Conservation (phyloP, 371 early-diverging fungal genomes). For the Haplosporangium sp. region DNA sequence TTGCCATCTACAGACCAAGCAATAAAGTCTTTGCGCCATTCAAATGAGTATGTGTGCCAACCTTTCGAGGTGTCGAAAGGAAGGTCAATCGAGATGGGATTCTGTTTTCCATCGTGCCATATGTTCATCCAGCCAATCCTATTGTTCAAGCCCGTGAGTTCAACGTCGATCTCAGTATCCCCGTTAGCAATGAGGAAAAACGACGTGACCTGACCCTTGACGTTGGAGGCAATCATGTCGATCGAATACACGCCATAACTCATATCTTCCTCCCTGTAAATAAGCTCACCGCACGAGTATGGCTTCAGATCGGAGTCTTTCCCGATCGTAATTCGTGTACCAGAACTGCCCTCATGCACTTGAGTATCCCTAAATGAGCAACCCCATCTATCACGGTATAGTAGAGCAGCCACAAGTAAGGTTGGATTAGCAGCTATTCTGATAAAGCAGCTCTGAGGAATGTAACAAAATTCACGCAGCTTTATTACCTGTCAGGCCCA, state of each 20-base stretch:
- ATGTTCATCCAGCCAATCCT: conserved; percentile 43
- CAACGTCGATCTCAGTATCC: conserved; percentile 49
- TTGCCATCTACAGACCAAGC: conserved; percentile 43
- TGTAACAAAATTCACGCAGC: not conserved
- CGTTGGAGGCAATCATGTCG: conserved; percentile 48
- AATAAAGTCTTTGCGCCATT: conserved; percentile 40
- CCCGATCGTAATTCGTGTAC: conserved; percentile 42
- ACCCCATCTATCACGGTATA: conserved; percentile 24
- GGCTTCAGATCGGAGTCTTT: conserved; percentile 43
- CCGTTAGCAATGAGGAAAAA: conserved; percentile 50
- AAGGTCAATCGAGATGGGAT: conserved; percentile 40
- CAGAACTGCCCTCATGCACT: conserved; percentile 21
- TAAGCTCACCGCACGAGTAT: conserved; percentile 46
- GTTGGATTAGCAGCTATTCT: too few species aligned
- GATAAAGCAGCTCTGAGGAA: too few species aligned
- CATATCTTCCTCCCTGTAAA: conserved; percentile 26
- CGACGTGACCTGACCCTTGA: conserved; percentile 46
- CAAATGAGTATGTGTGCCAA: conserved; percentile 48
- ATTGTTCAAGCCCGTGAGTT: conserved; percentile 44
- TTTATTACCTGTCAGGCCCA: conserved; percentile 31
- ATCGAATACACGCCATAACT: conserved; percentile 41
- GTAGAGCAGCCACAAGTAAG: too few species aligned
- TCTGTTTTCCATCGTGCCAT: conserved; percentile 40
- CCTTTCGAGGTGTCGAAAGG: conserved; percentile 38
- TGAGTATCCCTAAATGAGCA: conserved; percentile 35